Percentiles rank a stretch among this genome's conserved stretches.
These are phyloP conservation scores for Kandelia obovata DNA, from an alignment of 345 rosid species.

Conservation along the genomic window DNA sequence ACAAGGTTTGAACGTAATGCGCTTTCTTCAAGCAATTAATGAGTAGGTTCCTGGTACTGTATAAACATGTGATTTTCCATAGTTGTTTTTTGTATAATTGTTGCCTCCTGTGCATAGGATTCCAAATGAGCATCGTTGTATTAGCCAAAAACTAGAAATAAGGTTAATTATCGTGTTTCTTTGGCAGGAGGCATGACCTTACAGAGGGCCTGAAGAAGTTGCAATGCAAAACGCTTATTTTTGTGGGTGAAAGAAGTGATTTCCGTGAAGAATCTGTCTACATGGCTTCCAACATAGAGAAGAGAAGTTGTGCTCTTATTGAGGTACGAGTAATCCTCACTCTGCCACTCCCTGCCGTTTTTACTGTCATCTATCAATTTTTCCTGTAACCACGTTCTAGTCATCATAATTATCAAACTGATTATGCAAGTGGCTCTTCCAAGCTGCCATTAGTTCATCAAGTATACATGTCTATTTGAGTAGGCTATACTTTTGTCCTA, in stretches of 20 bases:
- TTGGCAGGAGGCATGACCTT: slow-evolving; percentile 55
- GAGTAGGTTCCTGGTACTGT: slow-evolving; percentile 29
- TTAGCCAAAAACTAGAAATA: background rate
- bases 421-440: background rate
- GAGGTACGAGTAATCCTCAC: slow-evolving; percentile 35
- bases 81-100: background rate
- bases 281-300: slow-evolving; percentile 49
- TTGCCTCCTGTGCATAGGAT: background rate
- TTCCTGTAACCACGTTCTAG: background rate
- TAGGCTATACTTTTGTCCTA: too few relatives aligned
- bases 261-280: slow-evolving; percentile 46
- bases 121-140: background rate
- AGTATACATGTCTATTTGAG: too few relatives aligned
- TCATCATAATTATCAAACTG: background rate
- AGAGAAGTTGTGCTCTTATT: slow-evolving; percentile 43
- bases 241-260: slow-evolving; percentile 58
- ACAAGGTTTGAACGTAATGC: slow-evolving; percentile 56
- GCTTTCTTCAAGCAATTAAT: slow-evolving; percentile 60
- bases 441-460: too few relatives aligned
- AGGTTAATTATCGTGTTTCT: slow-evolving; percentile 8
- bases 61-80: background rate
- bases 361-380: background rate
- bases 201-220: slow-evolving; percentile 46
- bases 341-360: background rate
- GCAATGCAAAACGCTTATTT: slow-evolving; percentile 49